A percentile compares a stretch with the other conserved stretches of the same genome.
Evolutionary conservation across 192 early-diverging fungal genomes (phyloP).

Genomic region (Linnemannia hyalina): DNA sequence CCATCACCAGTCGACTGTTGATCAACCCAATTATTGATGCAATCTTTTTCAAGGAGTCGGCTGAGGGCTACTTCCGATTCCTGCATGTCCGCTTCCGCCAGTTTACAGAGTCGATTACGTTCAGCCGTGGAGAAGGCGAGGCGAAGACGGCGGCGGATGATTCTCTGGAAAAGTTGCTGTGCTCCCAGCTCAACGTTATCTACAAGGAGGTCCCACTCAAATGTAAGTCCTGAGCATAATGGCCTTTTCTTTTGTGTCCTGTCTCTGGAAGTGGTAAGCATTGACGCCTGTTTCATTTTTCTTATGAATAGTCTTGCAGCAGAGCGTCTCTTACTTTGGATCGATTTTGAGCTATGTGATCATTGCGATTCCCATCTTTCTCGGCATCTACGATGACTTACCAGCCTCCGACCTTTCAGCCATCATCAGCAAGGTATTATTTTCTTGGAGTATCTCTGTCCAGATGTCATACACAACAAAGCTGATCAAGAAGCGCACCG

Average conservation of each 20-base stretch:
- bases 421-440: slow-evolving; percentile 76
- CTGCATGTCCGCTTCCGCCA: slow-evolving; percentile 78
- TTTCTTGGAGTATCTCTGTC: background rate
- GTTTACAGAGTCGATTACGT: slow-evolving; percentile 85
- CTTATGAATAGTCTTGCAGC: slow-evolving; percentile 61
- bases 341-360: slow-evolving; percentile 85
- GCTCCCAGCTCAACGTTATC: slow-evolving; percentile 69
- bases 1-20: slow-evolving; percentile 68
- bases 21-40: slow-evolving; percentile 83
- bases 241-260: background rate
- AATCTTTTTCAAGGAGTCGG: slow-evolving; percentile 80
- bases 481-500: background rate
- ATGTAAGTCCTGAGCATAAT: slow-evolving; percentile 37
- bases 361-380: slow-evolving; percentile 86
- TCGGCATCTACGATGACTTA: slow-evolving; percentile 80
- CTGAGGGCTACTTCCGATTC: slow-evolving; percentile 87
- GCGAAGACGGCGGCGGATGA: slow-evolving; percentile 70
- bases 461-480: background rate
- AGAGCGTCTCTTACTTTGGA: slow-evolving; percentile 81
- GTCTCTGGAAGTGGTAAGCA: background rate
- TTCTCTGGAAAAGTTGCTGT: slow-evolving; percentile 67
- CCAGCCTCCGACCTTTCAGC: slow-evolving; percentile 77
- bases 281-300: background rate
- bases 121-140: slow-evolving; percentile 79
- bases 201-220: slow-evolving; percentile 63